phyloP scores from a whole-genome alignment of 2,329 filamentous ascomycete genomes.

The Paraconiothyrium brasiliense region DNA sequence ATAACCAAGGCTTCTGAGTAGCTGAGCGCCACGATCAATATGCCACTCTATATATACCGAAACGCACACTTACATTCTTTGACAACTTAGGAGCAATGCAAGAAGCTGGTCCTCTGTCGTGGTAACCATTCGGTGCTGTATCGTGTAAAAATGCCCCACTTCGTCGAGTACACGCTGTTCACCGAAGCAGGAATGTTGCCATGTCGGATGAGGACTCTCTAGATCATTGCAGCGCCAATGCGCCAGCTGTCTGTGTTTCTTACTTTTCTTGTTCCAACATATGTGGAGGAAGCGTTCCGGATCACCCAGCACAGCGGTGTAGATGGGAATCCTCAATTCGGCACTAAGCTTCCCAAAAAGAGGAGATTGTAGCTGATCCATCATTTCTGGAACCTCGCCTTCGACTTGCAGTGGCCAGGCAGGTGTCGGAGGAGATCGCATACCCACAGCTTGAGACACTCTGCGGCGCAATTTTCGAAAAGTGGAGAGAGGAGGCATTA shows the following conservation, averaged over 20 bases:
- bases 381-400: not conserved
- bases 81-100: conserved; percentile 14
- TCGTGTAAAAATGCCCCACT: not conserved
- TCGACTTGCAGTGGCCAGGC: conserved; percentile 1
- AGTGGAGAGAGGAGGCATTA: not conserved
- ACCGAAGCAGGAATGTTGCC: conserved; percentile 20
- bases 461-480: not conserved
- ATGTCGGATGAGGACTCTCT: conserved; percentile 19
- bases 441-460: conserved; percentile 1
- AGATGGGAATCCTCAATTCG: conserved; percentile 10
- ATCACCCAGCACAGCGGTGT: conserved; percentile 9
- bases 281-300: conserved; percentile 17
- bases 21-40: conserved; percentile 2
- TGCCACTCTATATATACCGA: not conserved
- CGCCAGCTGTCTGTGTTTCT: conserved; percentile 5
- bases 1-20: conserved; percentile 16
- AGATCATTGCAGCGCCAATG: conserved; percentile 17
- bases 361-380: conserved; percentile 6
- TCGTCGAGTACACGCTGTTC: not conserved
- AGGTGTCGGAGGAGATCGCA: conserved; percentile 1
- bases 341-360: conserved; percentile 3
- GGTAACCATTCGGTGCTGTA: not conserved
- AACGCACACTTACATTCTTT: conserved; percentile 11
- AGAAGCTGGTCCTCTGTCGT: conserved; percentile 20
- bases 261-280: conserved; percentile 10